Evolutionary conservation across 129 eudicot species (phyloP), one percentile per base, ranked within the genome.

Genomic region (Flaveria trinervia): DNA sequence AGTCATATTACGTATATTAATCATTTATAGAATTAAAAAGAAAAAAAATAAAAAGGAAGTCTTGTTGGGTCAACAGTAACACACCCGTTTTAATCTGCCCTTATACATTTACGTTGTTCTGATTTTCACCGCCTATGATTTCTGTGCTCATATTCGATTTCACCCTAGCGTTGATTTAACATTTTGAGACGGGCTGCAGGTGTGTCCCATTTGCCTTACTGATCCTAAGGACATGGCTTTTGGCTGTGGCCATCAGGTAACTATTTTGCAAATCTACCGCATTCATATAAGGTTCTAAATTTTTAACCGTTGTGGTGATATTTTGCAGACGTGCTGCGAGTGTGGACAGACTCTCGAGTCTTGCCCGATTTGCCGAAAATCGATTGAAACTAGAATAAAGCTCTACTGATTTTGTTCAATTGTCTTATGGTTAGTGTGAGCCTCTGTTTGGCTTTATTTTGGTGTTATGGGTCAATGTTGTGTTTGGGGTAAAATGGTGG

Each of bases 241-340:
- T 45, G 96, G 92, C 65, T 93, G 98, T 65, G 98, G 98, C 44
- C 98, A 93, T 68, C 98, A 88, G 98, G 98, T 93, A 82, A 33
- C 17, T 49, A 3, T 49, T 67, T 54, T 54, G 60, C 60, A 54
- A 54, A 23, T 54, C 60, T 54, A 17, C 9, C 6, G 11, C 25
- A 41, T 22, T 7, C 41, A 26, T 50, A 7, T 44, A 52, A 55
- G 10, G 26, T 17, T 55, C 18, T 22, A 41, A 54, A 54, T 7
- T n/a, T 54, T 23, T 11, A 5, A 17, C 10, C 25, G 12, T 54
- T 73, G 17, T 33, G 51, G 28, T 66, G 61, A 3, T n/a, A 17
- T 54, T 59, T 65, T 76, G 65, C 89, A 93, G 98, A 93, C 98
- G n/a, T 93, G 98, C 81, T 70, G 89, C 25, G 97, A 91, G 6